phyloP scores from a whole-genome alignment of 2,329 filamentous ascomycete genomes.

The Ophidiomyces ophidiicola region DNA sequence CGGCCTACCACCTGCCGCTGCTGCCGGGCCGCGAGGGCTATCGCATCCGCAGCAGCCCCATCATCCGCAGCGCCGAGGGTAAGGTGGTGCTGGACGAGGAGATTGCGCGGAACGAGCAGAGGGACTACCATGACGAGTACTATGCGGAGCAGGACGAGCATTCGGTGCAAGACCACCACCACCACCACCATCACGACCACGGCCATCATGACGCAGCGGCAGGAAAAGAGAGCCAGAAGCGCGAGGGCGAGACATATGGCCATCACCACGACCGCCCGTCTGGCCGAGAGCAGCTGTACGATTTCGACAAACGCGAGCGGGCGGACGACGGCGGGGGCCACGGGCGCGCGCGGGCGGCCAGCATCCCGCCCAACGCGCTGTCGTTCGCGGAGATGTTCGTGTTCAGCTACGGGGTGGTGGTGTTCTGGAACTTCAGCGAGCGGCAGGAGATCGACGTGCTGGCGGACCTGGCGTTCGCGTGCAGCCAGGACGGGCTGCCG shows the following conservation, averaged over 20 bases:
- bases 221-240: conserved; percentile 8
- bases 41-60: conserved; percentile 75
- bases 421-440: conserved; percentile 98
- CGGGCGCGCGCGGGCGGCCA: conserved; percentile 1
- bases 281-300: conserved; percentile 9
- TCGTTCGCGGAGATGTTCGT: conserved; percentile 91
- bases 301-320: conserved; percentile 20
- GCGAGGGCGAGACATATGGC: conserved; percentile 11
- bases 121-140: conserved; percentile 85
- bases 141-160: conserved; percentile 52
- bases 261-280: conserved; percentile 22
- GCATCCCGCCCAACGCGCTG: conserved; percentile 56
- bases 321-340: conserved; percentile 2
- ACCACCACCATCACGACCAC: conserved; percentile 6
- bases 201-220: conserved; percentile 10
- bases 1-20: conserved; percentile 83
- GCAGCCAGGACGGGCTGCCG: conserved; percentile 25
- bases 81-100: conserved; percentile 88
- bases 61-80: conserved; percentile 83
- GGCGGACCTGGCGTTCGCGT: conserved; percentile 81
- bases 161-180: conserved; percentile 31
- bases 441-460: conserved; percentile 92
- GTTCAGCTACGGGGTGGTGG: conserved; percentile 91
- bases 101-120: conserved; percentile 82
- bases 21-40: conserved; percentile 78